Base-by-base conservation (phyloP, 2,329 filamentous ascomycete genomes). In the Elsinoe necatrix region DNA sequence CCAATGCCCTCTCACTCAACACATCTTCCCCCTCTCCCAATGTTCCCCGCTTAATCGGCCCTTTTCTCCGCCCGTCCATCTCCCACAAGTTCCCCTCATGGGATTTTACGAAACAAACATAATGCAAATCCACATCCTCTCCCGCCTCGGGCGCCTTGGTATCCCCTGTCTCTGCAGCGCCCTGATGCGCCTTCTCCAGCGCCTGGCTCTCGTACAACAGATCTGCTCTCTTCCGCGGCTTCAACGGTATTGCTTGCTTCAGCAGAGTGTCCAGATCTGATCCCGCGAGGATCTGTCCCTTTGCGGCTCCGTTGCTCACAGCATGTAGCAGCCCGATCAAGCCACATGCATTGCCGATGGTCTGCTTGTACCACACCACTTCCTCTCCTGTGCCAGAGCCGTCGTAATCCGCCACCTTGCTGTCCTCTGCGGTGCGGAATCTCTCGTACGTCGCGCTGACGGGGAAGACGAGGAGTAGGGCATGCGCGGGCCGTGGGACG, bases 331-430 rank as follows among this genome's bases (percentile, higher is more conserved):
- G 72, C 0, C 87, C 93, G 75, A 96, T 95, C 43, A 95, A 74
- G 0, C 92, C 92, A 70, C 92, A 97, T 0, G 92, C 89, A 69
- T 97, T 95, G 59, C 87, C 81, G 65, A 97, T 96, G 0, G 91
- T 97, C 75, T 97, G 92, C 64, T 83, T 87, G 78, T 91, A 97
- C 93, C 92, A 98, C 6, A 95, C 67, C 0, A 96, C 88, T 4
- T 88, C 85, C 67, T 96, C 89, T 0, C 66, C 67, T 0, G 79
- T 72, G 1, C 90, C 90, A 16, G 76, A 77, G 42, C 85, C 86
- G 0, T 70, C 68, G 74, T 95, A 95, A 37, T 83, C 80, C 1
- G 74, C 62, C 41, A 75, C 74, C 20, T 78, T 69, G 52, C 75
- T 74, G 72, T 96, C 91, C 75, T 95, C 91, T 42, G 81, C 76